Evolutionary conservation across 176 grass and related monocot genomes (phyloP), one percentile per base, ranked within the genome.

Genomic region (Avena sativa): DNA sequence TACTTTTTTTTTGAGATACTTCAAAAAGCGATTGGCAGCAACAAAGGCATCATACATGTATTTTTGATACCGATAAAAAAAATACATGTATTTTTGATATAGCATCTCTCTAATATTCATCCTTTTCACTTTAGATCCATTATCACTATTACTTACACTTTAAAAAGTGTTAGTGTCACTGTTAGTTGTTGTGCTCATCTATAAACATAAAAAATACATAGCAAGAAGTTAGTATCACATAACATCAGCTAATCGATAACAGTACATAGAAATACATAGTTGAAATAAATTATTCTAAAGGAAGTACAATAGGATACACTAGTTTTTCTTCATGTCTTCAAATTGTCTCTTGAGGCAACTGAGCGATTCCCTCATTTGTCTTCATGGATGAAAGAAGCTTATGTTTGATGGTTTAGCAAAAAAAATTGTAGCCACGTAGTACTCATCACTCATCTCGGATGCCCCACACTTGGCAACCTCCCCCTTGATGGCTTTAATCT

Each of bases 401-500:
- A 1, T 23, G 62, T 65, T 65, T 65, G 62, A 65, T 65, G 12
- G n/a, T 52, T 52, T 30, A 65, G 62, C 62, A 32, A 65, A 65
- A 65, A 12, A 65, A 65, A 12, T 61, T 65, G 62, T 65, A 5
- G 25, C 26, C 10, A 65, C 15, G 12, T 65, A 30, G 26, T 32
- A 25, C 62, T 15, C 62, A 65, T 65, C 25, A 65, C 26, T 65
- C 25, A 28, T 65, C 62, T 26, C 26, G 62, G 12, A 65, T 30
- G 62, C 62, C 5, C 26, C 62, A 65, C 62, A 65, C 62, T 32
- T 65, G 62, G 25, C 62, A 65, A 65, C 62, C 62, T 65, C 62
- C 6, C 14, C 25, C 25, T 30, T 65, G 28, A 65, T 65, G 25
- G n/a, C 10, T 30, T 13, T 12, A 65, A 65, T 65, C 25, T 65